Evolutionary conservation across 371 early-diverging fungal species (phyloP).

Genomic region (Mortierella sp.): DNA sequence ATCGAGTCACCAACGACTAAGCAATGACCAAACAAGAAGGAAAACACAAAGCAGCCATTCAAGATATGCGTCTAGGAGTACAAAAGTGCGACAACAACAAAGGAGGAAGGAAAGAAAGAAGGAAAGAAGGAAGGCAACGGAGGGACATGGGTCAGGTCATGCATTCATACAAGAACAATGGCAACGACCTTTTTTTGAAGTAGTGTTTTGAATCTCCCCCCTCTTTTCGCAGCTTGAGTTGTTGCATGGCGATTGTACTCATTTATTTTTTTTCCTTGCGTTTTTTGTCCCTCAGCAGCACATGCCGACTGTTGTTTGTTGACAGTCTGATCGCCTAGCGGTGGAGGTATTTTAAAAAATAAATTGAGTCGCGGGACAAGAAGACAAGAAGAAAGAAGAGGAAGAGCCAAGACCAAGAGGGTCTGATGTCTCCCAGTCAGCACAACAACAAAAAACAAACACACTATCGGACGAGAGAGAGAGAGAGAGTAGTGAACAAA

Average conservation of each 20-base stretch:
- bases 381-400: background rate
- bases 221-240: no score
- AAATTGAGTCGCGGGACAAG: background rate
- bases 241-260: background rate
- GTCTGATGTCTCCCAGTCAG: background rate
- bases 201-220: background rate
- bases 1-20: background rate
- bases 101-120: background rate
- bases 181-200: background rate
- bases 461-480: background rate
- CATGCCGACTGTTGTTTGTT: slow-evolving; percentile 1
- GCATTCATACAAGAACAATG: background rate
- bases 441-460: background rate
- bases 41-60: background rate
- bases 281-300: background rate
- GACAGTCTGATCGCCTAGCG: slow-evolving; percentile 6
- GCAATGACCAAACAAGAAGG: background rate
- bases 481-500: background rate
- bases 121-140: background rate
- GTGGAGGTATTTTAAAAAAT: background rate
- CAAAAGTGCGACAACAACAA: background rate
- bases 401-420: background rate
- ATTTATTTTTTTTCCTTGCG: background rate
- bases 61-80: background rate
- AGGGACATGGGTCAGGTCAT: slow-evolving; percentile 1